phyloP scores from a whole-genome alignment of 345 rosid genomes.

The Cardamine chenopodiifolia region DNA sequence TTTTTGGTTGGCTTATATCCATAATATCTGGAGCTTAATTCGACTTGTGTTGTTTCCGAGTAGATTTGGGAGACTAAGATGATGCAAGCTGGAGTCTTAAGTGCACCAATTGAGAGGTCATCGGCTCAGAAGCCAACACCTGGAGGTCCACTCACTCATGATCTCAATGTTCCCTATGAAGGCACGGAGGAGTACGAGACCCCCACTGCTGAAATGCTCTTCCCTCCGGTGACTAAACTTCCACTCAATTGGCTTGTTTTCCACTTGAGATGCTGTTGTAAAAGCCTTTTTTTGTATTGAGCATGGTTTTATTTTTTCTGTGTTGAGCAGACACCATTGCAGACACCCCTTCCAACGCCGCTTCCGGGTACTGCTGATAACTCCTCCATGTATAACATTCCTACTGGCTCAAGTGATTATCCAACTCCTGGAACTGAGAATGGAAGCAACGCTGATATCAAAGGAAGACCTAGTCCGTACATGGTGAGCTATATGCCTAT shows the following conservation, averaged over 20 bases:
- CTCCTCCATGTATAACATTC: constrained; percentile 84
- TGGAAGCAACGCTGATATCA: constrained; percentile 59
- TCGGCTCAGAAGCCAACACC: constrained; percentile 56
- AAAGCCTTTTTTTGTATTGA: constrained; percentile 22
- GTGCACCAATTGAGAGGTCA: constrained; percentile 74
- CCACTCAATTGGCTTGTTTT: not conserved
- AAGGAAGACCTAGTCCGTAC: constrained; percentile 83
- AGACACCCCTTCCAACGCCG: constrained; percentile 82
- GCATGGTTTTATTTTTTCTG: constrained; percentile 18
- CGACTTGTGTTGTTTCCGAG: constrained; percentile 10
- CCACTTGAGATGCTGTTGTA: not conserved
- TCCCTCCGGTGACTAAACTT: constrained; percentile 72
- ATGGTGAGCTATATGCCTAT: constrained; percentile 54
- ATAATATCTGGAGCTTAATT: constrained; percentile 18
- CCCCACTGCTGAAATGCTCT: constrained; percentile 94
- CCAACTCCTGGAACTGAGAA: constrained; percentile 76
- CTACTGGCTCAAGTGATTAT: constrained; percentile 85
- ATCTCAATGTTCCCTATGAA: constrained; percentile 95
- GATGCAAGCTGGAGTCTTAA: constrained; percentile 84
- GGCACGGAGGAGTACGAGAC: constrained; percentile 95
- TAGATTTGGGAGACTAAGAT: constrained; percentile 96
- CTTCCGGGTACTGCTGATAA: constrained; percentile 75
- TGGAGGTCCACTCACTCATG: constrained; percentile 71
- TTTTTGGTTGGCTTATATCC: constrained; percentile 26
- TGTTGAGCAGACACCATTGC: constrained; percentile 77